Conservation (phyloP, 768 basidiomycete genomes). For the Cystofilobasidium macerans region DNA sequence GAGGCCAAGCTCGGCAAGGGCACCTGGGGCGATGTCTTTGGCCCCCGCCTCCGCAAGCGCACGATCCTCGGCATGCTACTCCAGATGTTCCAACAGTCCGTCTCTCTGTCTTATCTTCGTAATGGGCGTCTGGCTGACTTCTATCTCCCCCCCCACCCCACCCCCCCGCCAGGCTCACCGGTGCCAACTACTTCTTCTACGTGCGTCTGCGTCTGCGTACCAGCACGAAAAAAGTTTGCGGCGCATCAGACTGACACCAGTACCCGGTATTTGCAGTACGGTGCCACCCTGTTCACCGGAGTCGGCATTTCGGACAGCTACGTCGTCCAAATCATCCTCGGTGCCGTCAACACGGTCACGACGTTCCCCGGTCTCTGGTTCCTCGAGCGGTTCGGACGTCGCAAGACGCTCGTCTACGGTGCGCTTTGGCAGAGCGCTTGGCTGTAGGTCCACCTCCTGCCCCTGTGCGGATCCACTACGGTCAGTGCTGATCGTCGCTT, state of each 20-base stretch:
- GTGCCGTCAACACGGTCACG: constrained; percentile 31
- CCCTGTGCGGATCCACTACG: background rate
- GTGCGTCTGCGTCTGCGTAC: no score
- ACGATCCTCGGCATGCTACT: constrained; percentile 37
- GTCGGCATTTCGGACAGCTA: constrained; percentile 53
- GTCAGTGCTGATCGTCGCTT: background rate
- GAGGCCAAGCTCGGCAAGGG: constrained; percentile 43
- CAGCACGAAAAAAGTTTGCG: no score
- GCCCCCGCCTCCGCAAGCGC: constrained; percentile 21
- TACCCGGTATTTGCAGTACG: constrained; percentile 48
- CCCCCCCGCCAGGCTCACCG: no score
- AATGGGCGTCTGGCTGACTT: background rate
- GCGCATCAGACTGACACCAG: no score
- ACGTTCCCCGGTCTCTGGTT: constrained; percentile 53
- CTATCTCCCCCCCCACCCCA: no score
- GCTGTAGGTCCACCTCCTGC: background rate
- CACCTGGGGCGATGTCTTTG: constrained; percentile 63
- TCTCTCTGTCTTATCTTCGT: constrained; percentile 47
- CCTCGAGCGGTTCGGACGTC: constrained; percentile 61
- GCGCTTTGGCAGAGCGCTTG: constrained; percentile 23
- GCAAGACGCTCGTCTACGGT: constrained; percentile 54
- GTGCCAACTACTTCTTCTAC: constrained; percentile 29
- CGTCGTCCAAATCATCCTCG: constrained; percentile 63
- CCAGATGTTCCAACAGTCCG: constrained; percentile 59
- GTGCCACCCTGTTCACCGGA: constrained; percentile 54